A percentile compares a stretch with the other conserved stretches of the same genome.
Conservation (phyloP, 306 rosid genomes). For the Prinsepia uniflora region DNA sequence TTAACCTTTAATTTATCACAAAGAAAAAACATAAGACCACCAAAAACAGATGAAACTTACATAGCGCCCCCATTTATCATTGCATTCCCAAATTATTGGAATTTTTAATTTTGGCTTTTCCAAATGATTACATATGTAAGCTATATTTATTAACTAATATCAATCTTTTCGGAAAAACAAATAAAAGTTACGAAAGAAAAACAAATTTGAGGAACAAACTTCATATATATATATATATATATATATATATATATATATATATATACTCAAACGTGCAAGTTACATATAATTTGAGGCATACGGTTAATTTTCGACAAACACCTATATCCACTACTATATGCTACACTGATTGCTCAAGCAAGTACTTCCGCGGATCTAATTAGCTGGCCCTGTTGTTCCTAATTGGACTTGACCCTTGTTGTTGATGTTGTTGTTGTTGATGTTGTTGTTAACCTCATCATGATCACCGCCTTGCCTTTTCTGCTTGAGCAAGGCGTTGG, state of each 20-base stretch:
- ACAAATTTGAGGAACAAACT: not conserved
- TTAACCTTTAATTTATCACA: too few species aligned
- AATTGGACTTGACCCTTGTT: constrained; percentile 21
- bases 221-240: not conserved
- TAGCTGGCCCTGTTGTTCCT: constrained; percentile 6
- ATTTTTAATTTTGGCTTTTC: too few species aligned
- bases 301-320: not conserved
- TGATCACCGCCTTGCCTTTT: not conserved
- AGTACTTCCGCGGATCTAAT: not conserved
- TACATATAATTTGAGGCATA: not conserved
- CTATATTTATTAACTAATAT: not conserved
- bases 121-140: too few species aligned
- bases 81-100: too few species aligned
- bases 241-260: too few species aligned
- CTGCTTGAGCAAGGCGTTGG: constrained; percentile 2
- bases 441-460: not conserved
- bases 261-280: too few species aligned
- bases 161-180: not conserved
- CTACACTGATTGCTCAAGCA: not conserved
- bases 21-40: too few species aligned
- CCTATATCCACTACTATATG: not conserved
- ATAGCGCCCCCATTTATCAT: too few species aligned
- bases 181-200: not conserved
- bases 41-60: too few species aligned
- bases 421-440: too few species aligned